Conservation (phyloP, 106 monocot species). For the Acanthochlamys bracteata region DNA sequence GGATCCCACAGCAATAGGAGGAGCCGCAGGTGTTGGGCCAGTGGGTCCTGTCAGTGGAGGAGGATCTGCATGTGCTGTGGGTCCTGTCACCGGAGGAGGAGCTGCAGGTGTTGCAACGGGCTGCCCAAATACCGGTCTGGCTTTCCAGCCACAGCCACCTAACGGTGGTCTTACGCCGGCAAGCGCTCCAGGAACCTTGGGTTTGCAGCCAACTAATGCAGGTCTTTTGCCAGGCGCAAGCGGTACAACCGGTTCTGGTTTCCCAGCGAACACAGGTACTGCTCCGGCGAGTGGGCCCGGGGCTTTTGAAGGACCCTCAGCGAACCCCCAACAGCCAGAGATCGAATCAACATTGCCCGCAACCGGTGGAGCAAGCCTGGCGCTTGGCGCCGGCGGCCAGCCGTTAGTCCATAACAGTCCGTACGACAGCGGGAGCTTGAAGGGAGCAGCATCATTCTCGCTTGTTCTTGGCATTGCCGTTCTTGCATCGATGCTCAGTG, state of each 20-base stretch:
- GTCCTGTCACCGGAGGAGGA: too few species aligned
- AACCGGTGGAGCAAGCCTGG: not conserved
- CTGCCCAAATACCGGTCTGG: not conserved
- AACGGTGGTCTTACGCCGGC: not conserved
- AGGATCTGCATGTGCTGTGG: too few species aligned
- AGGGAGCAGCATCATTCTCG: not conserved
- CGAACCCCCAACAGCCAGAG: not conserved
- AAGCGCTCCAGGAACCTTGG: not conserved
- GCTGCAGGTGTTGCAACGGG: too few species aligned
- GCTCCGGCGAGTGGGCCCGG: not conserved
- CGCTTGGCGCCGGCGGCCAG: conserved; percentile 2
- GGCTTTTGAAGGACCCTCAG: not conserved
- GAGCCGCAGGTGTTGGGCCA: too few species aligned
- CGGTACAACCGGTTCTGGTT: not conserved
- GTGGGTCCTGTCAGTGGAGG: too few species aligned
- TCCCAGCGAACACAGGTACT: not conserved
- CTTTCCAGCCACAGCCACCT: conserved; percentile 1
- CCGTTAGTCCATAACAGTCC: conserved; percentile 22
- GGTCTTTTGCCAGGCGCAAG: not conserved
- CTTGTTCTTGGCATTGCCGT: too few species aligned
- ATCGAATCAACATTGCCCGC: not conserved
- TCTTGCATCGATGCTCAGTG: too few species aligned
- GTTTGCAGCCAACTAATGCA: not conserved
- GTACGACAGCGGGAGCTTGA: conserved; percentile 12
- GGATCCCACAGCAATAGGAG: not conserved